Conservation (phyloP, 2,329 filamentous ascomycete species). For the Beauveria rudraprayagi region DNA sequence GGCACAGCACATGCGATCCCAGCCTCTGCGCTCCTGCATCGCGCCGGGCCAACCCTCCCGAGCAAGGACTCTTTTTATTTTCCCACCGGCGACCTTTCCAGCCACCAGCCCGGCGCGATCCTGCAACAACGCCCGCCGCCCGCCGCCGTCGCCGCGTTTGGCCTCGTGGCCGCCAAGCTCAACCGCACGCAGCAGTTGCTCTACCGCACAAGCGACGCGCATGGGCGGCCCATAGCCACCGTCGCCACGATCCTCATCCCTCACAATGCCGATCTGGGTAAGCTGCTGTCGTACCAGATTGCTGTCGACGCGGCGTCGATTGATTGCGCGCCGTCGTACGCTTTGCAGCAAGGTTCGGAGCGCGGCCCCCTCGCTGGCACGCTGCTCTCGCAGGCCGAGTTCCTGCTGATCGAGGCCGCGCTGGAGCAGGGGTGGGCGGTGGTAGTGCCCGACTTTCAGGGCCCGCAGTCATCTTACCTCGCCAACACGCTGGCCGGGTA, state of each 20-base stretch:
- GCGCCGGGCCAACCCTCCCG: constrained; percentile 20
- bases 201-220: constrained; percentile 31
- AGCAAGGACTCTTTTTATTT: constrained; percentile 15
- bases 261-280: constrained; percentile 18
- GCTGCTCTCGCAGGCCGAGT: constrained; percentile 13
- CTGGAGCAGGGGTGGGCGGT: constrained; percentile 7
- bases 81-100: constrained; percentile 2
- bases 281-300: constrained; percentile 34
- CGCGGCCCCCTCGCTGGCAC: constrained; percentile 28
- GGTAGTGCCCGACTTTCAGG: constrained; percentile 14
- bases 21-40: background rate
- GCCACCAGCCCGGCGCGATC: constrained; percentile 11
- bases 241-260: constrained; percentile 32
- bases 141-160: constrained; percentile 11
- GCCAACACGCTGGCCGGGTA: constrained; percentile 5
- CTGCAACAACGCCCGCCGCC: constrained; percentile 12
- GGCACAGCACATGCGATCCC: background rate
- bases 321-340: constrained; percentile 24
- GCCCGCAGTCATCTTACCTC: constrained; percentile 4
- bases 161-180: constrained; percentile 16
- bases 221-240: constrained; percentile 26
- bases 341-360: constrained; percentile 14
- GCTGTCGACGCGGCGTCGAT: constrained; percentile 31
- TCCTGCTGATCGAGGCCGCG: constrained; percentile 3
- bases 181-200: constrained; percentile 25